A percentile compares a stretch with the other conserved stretches of the same genome.
phyloP scores from a whole-genome alignment of 169 alveolate genomes.

The Plasmodium yoelii region DNA sequence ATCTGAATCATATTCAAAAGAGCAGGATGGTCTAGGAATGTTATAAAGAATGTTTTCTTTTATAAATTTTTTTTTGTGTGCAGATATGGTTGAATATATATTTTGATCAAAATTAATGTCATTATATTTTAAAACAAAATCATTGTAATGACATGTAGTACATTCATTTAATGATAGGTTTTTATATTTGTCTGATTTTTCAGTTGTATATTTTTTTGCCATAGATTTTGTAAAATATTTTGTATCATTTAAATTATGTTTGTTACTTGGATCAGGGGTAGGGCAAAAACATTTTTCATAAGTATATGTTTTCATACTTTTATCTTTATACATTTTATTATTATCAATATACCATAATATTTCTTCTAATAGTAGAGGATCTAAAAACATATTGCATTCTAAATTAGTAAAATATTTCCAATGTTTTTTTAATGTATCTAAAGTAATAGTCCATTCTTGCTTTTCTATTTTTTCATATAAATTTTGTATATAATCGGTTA shows the following conservation, averaged over 20 bases:
- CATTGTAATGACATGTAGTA: not conserved
- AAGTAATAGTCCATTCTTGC: constrained; percentile 28
- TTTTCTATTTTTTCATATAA: constrained; percentile 33
- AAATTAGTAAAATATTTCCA: constrained; percentile 63
- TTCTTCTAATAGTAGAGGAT: constrained; percentile 67
- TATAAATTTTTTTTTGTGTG: constrained; percentile 12
- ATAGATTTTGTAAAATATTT: constrained; percentile 61
- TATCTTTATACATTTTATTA: constrained; percentile 72
- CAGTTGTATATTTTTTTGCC: constrained; percentile 52
- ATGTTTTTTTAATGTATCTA: constrained; percentile 49
- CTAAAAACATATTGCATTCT: constrained; percentile 68
- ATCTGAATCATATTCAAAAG: constrained; percentile 47
- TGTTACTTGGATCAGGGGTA: constrained; percentile 67
- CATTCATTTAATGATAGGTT: constrained; percentile 49
- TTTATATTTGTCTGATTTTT: constrained; percentile 28
- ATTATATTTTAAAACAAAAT: constrained; percentile 52
- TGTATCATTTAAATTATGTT: constrained; percentile 36
- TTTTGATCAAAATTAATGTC: constrained; percentile 12
- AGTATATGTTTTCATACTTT: constrained; percentile 40
- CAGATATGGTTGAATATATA: not conserved
- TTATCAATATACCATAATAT: constrained; percentile 70
- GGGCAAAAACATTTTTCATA: constrained; percentile 74
- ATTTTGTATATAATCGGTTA: constrained; percentile 55
- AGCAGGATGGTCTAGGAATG: constrained; percentile 69
- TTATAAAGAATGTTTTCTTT: constrained; percentile 34